Evolutionary conservation across 805 yeast species (phyloP), one percentile per base, ranked within the genome.

Genomic region (Metschnikowia baotianmanensis): DNA sequence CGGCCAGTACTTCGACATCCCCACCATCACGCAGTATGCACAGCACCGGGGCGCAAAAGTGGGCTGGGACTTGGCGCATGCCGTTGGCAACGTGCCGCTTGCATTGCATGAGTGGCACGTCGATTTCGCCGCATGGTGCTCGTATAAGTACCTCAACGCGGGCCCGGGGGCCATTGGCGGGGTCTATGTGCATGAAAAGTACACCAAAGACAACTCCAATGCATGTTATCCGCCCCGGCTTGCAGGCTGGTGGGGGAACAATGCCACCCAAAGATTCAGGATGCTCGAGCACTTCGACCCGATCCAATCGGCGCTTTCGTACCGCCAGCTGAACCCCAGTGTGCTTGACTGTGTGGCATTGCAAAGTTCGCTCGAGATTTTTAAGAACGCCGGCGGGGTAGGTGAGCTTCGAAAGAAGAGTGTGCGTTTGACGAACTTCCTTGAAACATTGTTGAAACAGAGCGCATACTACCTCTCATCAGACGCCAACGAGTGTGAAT

Each of bases 181-280:
- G 1, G 72, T 87, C 17, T 90, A 78, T 54, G 82, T 90, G 27
- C 81, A 90, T 58, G 83, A 79, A 47, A 72, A 62, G 46, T 65
- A 59, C 47, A 65, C 73, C 15, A 49, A 55, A 29, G 40, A 56
- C 34, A 59, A 63, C 34, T 48, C 67, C 11, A 46, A 45, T 12
- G 53, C 53, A 9, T 54, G 55, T 16, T 71, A 67, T 51, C 52
- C 71, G 27, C 86, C 96, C 1, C 69, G 97, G 45, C 67, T 87
- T 36, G 95, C 96, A 0, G 98, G 98, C 1, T 90, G 98, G 98
- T 90, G 97, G 96, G 97, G 96, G 1, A 90, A 88, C 56, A 80
- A 83, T 51, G 68, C 82, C 0, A 52, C 54, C 2, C 78, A 78
- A 25, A 65, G 98, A 46, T 90, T 90, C 61, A 71, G 80, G 53